Evolutionary conservation across 1,284 basidiomycete genomes (phyloP), one percentile per base, ranked within the genome.

Genomic region (Rhodotorula mucilaginosa): DNA sequence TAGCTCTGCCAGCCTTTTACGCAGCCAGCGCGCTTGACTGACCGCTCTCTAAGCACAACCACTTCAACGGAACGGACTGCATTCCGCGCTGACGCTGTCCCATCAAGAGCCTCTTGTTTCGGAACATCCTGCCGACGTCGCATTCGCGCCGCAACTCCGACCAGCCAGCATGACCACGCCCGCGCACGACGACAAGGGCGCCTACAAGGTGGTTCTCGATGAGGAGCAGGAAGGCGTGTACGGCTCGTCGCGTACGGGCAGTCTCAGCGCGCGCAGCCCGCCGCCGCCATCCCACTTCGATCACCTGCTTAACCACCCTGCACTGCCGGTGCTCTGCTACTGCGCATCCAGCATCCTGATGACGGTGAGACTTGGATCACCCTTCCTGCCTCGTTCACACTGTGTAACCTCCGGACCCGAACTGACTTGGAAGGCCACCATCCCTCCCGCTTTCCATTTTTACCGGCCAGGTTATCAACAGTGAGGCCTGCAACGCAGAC

Each of bases 301-400:
- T 57, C 57, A 66, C 26, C 12, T 71, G 19, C n/a, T 66, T 7
- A 71, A 73, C 62, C 74, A 72, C 58, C 77, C 81, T 87, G 88
- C 89, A 49, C 84, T 90, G 15, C 89, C 95, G 47, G 90, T 98
- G 74, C 74, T 91, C 70, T 92, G 90, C 79, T 99, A 99, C 82
- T 99, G 97, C 80, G 78, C 90, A 44, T 93, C 96, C 4, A 95
- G 92, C 56, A 97, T 99, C 78, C 84, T 94, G 68, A 99, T 99
- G 97, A 99, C 97, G 0, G 87, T 99, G 61, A n/a, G 67, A 2
- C 26, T 16, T 47, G 18, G 16, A 23, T 18, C 19, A 1, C 29
- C 13, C 26, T 23, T 54, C 5, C 47, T 49, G 39, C 10, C 10
- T 44, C 10, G 39, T 10, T 44, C 39, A 44, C 39, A 44, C 39